phyloP scores from a whole-genome alignment of 2,329 filamentous ascomycete species.

The Penicillium capsulatum region DNA sequence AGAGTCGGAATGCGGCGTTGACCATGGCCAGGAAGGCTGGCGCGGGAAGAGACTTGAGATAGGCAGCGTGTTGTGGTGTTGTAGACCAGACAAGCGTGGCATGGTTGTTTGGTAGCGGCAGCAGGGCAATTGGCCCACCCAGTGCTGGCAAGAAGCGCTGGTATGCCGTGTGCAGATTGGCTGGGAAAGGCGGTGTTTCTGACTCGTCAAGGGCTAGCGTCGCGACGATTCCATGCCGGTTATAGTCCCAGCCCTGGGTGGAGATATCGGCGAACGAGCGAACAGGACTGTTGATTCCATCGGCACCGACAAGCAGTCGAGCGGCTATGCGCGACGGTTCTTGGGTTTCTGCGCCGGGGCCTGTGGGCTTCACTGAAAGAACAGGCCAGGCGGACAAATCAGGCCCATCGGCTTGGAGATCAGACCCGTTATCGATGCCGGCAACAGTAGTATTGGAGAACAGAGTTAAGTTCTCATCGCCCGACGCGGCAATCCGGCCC shows the following conservation, averaged over 20 bases:
- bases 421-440: slow-evolving; percentile 69
- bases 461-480: slow-evolving; percentile 56
- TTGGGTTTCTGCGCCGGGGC: slow-evolving; percentile 16
- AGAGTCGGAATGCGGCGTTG: slow-evolving; percentile 86
- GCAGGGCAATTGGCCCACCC: slow-evolving; percentile 77
- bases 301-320: slow-evolving; percentile 82
- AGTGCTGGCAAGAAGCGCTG: slow-evolving; percentile 85
- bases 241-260: slow-evolving; percentile 89
- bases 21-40: slow-evolving; percentile 79
- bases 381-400: slow-evolving; percentile 87
- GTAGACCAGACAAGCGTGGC: slow-evolving; percentile 95
- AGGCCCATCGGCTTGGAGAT: slow-evolving; percentile 56
- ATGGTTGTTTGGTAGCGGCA: slow-evolving; percentile 78
- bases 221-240: slow-evolving; percentile 83
- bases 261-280: slow-evolving; percentile 82
- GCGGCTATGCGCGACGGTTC: slow-evolving; percentile 62
- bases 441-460: slow-evolving; percentile 75
- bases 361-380: slow-evolving; percentile 63
- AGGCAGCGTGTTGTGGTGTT: slow-evolving; percentile 70
- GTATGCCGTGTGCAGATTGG: slow-evolving; percentile 69
- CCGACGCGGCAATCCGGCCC: slow-evolving; percentile 64
- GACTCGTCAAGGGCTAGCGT: slow-evolving; percentile 66
- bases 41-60: slow-evolving; percentile 69
- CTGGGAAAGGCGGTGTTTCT: slow-evolving; percentile 27
- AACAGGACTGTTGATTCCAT: slow-evolving; percentile 92